Evolutionary conservation across 805 yeast species (phyloP).

Genomic region (Metschnikowia peoriensis): DNA sequence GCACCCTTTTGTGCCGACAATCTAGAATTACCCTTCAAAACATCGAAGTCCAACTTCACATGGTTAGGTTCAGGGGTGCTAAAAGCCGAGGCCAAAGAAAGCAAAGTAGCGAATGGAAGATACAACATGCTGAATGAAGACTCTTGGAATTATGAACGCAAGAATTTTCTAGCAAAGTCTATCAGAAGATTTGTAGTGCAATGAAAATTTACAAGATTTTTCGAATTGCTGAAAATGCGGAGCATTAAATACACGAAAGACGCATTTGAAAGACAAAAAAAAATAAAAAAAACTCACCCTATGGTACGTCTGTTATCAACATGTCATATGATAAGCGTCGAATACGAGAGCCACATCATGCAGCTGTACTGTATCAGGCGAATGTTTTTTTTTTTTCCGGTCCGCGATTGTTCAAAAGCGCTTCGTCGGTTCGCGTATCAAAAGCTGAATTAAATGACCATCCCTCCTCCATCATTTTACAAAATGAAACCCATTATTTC

Average conservation of each 20-base stretch:
- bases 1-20: conserved; percentile 4
- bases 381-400: background rate
- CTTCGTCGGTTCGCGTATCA: no score
- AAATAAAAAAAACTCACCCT: background rate
- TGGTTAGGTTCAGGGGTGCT: conserved; percentile 1
- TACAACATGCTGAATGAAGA: background rate
- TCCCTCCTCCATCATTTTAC: no score
- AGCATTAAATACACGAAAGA: no score
- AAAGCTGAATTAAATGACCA: background rate
- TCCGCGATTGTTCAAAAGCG: background rate
- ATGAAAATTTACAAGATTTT: no score
- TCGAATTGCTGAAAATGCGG: no score
- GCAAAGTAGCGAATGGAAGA: conserved; percentile 1
- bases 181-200: background rate
- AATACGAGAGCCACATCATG: background rate
- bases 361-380: background rate
- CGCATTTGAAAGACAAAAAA: no score
- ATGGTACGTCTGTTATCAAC: background rate
- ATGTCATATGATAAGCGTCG: background rate
- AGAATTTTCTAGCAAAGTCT: background rate
- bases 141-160: background rate
- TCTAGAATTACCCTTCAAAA: conserved; percentile 10
- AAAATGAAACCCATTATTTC: no score
- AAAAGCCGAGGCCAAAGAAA: conserved; percentile 10
- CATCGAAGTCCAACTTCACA: conserved; percentile 13